phyloP scores from a whole-genome alignment of 306 rosid species.

The Trifolium subterraneum region DNA sequence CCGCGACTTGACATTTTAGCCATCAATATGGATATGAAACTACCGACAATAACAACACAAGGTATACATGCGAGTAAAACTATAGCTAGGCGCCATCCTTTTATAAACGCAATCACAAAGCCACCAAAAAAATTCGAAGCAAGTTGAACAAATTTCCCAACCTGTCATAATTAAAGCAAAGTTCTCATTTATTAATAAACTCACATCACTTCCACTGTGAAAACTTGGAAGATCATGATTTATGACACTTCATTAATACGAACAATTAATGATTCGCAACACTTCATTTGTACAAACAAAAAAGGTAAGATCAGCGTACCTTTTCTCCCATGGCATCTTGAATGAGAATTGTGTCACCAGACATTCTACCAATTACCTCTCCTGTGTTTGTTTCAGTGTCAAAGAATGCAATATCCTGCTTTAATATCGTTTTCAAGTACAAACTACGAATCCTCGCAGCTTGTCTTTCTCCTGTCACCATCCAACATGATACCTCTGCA shows the following conservation, averaged over 20 bases:
- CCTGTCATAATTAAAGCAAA: slow-evolving; percentile 53
- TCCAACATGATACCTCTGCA: slow-evolving; percentile 93
- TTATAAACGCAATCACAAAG: slow-evolving; percentile 64
- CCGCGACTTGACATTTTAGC: slow-evolving; percentile 78
- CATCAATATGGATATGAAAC: slow-evolving; percentile 44
- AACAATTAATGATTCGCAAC: background rate
- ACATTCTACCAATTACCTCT: slow-evolving; percentile 88
- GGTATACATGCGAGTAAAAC: slow-evolving; percentile 75
- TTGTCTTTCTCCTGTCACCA: slow-evolving; percentile 93
- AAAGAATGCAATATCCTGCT: slow-evolving; percentile 85
- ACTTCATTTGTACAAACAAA: background rate
- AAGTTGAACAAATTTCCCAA: slow-evolving; percentile 84
- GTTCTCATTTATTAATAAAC: background rate
- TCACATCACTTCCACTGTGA: background rate
- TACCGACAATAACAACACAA: slow-evolving; percentile 58
- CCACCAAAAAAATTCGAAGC: slow-evolving; percentile 73
- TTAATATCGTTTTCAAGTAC: slow-evolving; percentile 77
- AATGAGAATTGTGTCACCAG: slow-evolving; percentile 91
- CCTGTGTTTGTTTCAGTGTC: slow-evolving; percentile 86
- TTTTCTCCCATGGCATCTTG: slow-evolving; percentile 96
- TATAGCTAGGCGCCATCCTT: slow-evolving; percentile 75
- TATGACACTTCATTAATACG: background rate
- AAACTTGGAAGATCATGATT: background rate
- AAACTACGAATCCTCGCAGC: slow-evolving; percentile 74
- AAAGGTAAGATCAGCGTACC: slow-evolving; percentile 42